These are phyloP conservation scores for Aegilops bicornis DNA, from an alignment of 176 grass and related monocot species.

Conservation along the genomic window DNA sequence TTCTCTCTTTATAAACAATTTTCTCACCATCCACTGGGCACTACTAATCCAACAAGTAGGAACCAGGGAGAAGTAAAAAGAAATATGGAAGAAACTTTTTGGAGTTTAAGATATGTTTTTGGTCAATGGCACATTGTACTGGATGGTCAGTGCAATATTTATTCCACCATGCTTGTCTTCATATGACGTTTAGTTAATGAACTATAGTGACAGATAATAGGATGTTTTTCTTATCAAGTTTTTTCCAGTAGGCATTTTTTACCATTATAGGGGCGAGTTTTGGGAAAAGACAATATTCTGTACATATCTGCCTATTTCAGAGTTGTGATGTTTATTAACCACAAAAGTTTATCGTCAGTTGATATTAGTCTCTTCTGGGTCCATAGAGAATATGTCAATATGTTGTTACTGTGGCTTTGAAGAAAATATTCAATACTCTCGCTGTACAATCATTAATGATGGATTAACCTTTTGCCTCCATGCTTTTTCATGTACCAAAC, in stretches of 20 bases:
- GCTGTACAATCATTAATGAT: not conserved
- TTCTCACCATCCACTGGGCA: not conserved
- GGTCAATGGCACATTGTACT: not conserved
- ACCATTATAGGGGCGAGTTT: not conserved
- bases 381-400: not conserved
- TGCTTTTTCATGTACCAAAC: not conserved
- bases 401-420: slow-evolving; percentile 32
- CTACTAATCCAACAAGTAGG: not conserved
- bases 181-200: slow-evolving; percentile 16
- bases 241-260: slow-evolving; percentile 3
- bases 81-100: not conserved
- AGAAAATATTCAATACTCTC: not conserved
- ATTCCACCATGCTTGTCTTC: slow-evolving; percentile 11
- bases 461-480: not conserved
- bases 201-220: not conserved
- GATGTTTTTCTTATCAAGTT: not conserved
- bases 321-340: not conserved
- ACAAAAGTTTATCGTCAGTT: slow-evolving; percentile 22
- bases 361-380: not conserved
- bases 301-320: slow-evolving; percentile 15
- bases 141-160: not conserved
- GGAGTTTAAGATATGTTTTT: not conserved
- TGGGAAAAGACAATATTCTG: not conserved
- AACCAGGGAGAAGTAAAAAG: not conserved
- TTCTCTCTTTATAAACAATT: slow-evolving; percentile 1